Conservation (phyloP, 1,284 basidiomycete species). For the Cystobasidiaceae sp. region DNA sequence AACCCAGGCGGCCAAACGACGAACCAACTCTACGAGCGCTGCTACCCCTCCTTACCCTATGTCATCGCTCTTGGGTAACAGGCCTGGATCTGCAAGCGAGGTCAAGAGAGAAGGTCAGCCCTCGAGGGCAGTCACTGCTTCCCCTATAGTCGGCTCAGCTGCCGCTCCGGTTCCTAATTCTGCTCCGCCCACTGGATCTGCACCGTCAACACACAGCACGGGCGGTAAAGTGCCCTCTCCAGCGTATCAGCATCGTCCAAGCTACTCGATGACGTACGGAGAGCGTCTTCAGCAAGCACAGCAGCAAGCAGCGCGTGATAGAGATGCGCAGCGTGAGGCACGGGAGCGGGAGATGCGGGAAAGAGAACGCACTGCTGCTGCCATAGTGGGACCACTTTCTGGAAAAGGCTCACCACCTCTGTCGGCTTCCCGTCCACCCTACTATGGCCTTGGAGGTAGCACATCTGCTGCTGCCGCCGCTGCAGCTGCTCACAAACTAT, state of each 20-base stretch:
- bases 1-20: background rate
- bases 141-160: background rate
- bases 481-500: background rate
- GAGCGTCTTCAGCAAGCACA: constrained; percentile 7
- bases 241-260: constrained; percentile 5
- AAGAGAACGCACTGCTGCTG: constrained; percentile 2
- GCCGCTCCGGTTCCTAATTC: background rate
- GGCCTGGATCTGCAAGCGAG: background rate
- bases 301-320: background rate
- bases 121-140: constrained; percentile 3
- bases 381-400: background rate
- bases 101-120: background rate
- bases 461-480: background rate
- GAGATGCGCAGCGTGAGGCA: background rate
- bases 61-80: constrained; percentile 1
- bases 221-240: background rate
- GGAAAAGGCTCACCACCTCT: background rate
- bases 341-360: constrained; percentile 9
- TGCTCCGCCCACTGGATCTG: background rate
- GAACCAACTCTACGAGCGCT: constrained; percentile 6
- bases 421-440: background rate
- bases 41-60: constrained; percentile 3
- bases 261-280: constrained; percentile 14
- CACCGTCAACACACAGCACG: background rate
- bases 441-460: background rate